These are phyloP conservation scores for Aegilops sharonensis DNA, from an alignment of 176 grass and related monocot genomes.

Conservation along the genomic window DNA sequence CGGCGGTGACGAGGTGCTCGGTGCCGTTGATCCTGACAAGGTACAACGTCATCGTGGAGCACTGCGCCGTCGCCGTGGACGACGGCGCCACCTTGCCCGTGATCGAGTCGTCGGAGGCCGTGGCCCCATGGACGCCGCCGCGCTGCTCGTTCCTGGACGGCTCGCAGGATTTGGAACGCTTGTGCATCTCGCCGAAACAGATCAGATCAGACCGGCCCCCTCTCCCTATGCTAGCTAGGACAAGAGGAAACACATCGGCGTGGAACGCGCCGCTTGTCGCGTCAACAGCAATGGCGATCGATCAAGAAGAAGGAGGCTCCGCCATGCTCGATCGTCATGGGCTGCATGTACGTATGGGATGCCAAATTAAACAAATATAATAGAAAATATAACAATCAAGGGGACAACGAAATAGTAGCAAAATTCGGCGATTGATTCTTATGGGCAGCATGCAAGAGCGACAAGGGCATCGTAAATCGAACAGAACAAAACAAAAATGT, in stretches of 20 bases:
- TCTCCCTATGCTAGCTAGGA: background rate
- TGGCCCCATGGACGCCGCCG: constrained; percentile 10
- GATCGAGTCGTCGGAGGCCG: constrained; percentile 46
- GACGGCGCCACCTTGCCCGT: constrained; percentile 20
- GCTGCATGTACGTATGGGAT: constrained; percentile 10
- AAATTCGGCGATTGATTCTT: background rate
- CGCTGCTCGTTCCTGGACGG: constrained; percentile 33
- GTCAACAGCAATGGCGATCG: constrained; percentile 1
- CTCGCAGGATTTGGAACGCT: constrained; percentile 48
- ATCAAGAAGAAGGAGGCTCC: constrained; percentile 15
- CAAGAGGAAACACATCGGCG: constrained; percentile 4
- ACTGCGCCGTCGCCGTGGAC: constrained; percentile 46
- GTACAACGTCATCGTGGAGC: constrained; percentile 64
- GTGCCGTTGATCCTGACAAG: constrained; percentile 55
- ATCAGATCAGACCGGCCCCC: background rate
- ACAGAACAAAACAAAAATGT: background rate
- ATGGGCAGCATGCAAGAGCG: background rate
- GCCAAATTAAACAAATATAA: background rate
- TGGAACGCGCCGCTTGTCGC: background rate
- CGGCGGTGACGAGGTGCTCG: constrained; percentile 48
- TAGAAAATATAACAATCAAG: background rate
- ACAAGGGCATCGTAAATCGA: background rate
- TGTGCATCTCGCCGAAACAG: constrained; percentile 26
- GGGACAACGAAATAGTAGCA: background rate
- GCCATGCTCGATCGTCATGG: constrained; percentile 29